Percentiles rank a stretch among this genome's conserved stretches.
Conservation (phyloP, 2,329 filamentous ascomycete genomes). For the Emericellopsis cladophorae region DNA sequence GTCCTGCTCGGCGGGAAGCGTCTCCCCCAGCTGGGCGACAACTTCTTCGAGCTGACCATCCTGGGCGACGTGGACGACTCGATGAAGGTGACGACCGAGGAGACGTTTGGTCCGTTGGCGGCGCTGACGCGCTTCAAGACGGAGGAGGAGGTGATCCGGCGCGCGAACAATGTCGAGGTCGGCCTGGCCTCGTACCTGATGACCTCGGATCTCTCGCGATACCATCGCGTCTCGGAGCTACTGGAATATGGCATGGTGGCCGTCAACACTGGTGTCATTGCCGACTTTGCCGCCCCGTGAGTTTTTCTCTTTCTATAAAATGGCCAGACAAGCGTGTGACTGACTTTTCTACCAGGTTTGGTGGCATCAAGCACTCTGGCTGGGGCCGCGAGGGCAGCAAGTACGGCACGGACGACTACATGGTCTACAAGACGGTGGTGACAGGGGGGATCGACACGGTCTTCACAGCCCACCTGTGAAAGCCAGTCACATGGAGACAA, state of each 20-base stretch:
- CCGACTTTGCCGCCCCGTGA: constrained; percentile 13
- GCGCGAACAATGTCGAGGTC: constrained; percentile 57
- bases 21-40: constrained; percentile 41
- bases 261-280: constrained; percentile 40
- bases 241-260: constrained; percentile 58
- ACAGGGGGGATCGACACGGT: constrained; percentile 12
- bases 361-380: constrained; percentile 49
- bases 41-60: constrained; percentile 60
- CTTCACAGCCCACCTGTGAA: neutral
- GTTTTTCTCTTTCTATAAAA: constrained; percentile 20
- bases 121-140: constrained; percentile 37
- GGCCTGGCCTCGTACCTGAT: constrained; percentile 67
- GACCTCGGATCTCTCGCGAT: constrained; percentile 27
- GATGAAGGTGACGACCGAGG: constrained; percentile 24
- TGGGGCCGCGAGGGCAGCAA: constrained; percentile 49
- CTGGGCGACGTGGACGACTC: constrained; percentile 19
- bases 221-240: constrained; percentile 27
- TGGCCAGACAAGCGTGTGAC: neutral
- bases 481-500: no score
- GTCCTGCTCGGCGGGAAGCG: constrained; percentile 33
- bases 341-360: constrained; percentile 25
- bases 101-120: constrained; percentile 39
- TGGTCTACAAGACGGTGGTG: constrained; percentile 42
- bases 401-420: constrained; percentile 48
- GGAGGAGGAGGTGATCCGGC: constrained; percentile 54